These are phyloP conservation scores for Aphanomyces stellatus DNA, from an alignment of 352 stramenopile genomes.

Conservation along the genomic window DNA sequence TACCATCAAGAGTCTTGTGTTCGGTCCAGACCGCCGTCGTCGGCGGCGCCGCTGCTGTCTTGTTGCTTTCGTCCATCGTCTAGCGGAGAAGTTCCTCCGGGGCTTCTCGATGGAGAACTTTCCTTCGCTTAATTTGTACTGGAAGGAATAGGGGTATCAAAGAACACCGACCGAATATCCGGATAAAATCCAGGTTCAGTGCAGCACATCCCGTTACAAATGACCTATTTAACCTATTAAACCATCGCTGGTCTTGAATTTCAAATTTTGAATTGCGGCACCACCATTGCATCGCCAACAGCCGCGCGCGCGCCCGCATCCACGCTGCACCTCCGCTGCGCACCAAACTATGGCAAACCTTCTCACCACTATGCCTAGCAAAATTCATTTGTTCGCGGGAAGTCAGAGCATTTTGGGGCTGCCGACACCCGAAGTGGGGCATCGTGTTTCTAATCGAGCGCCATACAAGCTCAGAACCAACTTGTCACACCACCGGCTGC, in stretches of 20 bases:
- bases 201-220: not conserved
- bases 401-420: no score
- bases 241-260: not conserved
- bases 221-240: not conserved
- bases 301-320: no score
- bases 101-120: not conserved
- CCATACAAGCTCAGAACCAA: no score
- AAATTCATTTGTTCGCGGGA: no score
- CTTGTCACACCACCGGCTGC: no score
- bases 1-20: constrained; percentile 78
- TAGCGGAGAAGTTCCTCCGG: constrained; percentile 3
- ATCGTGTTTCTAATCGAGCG: no score
- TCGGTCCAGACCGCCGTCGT: constrained; percentile 63
- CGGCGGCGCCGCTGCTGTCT: not conserved
- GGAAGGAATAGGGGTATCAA: not conserved
- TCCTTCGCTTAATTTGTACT: not conserved
- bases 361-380: no score
- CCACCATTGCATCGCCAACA: no score
- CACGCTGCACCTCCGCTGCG: no score
- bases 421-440: no score
- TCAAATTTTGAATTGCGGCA: not conserved
- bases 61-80: constrained; percentile 1
- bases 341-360: no score
- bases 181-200: no score
- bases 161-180: not conserved